Conservation (phyloP, 1,139 yeast genomes). For the Blastobotrys arbuscula region DNA sequence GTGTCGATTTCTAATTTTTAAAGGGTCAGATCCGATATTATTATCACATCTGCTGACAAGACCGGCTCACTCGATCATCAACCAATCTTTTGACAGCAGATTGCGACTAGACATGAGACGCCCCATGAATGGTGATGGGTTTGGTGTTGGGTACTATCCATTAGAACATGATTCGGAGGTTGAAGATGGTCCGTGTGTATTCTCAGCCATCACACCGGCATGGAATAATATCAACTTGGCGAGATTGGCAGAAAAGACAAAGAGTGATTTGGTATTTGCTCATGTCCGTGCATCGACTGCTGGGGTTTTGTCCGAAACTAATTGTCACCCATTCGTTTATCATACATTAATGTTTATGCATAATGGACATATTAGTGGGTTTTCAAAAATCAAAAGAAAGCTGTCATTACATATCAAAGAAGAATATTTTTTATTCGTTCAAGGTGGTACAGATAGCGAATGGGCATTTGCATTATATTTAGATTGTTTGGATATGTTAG, state of each 20-base stretch:
- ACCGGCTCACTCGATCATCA: constrained; percentile 95
- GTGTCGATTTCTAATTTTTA: constrained; percentile 57
- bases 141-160: constrained; percentile 91
- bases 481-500: constrained; percentile 70
- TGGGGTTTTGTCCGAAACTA: constrained; percentile 88
- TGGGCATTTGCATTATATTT: constrained; percentile 87
- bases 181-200: constrained; percentile 67
- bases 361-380: constrained; percentile 83
- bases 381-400: constrained; percentile 63
- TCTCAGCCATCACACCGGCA: constrained; percentile 86
- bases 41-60: constrained; percentile 82
- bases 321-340: constrained; percentile 88
- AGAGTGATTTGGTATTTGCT: constrained; percentile 79
- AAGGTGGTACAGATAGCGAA: constrained; percentile 94
- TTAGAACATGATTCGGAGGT: constrained; percentile 43
- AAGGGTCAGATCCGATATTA: constrained; percentile 67
- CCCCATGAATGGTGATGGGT: constrained; percentile 97
- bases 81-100: constrained; percentile 89
- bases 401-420: constrained; percentile 67
- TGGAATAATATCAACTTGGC: constrained; percentile 94
- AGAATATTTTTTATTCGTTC: constrained; percentile 69
- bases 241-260: constrained; percentile 79
- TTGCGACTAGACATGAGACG: constrained; percentile 78
- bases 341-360: constrained; percentile 94
- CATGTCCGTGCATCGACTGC: constrained; percentile 96